Conservation (phyloP, 1,284 basidiomycete species). For the Xerocomus nothofagi region DNA sequence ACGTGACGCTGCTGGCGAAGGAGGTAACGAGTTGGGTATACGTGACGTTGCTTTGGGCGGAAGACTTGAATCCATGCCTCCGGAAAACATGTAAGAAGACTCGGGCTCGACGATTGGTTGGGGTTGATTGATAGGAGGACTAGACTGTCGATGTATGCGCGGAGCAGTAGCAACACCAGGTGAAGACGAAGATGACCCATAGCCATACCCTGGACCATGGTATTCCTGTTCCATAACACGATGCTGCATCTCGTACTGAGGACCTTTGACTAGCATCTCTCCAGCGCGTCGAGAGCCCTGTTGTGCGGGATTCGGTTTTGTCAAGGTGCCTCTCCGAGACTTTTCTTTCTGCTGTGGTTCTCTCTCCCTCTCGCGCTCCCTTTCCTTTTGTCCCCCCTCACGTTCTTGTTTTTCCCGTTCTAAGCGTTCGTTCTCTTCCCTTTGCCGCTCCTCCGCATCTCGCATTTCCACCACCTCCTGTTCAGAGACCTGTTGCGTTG, state of each 20-base stretch:
- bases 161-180: constrained; percentile 26
- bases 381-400: constrained; percentile 45
- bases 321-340: constrained; percentile 56
- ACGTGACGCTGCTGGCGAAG: constrained; percentile 18
- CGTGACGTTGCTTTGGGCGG: constrained; percentile 17
- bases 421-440: constrained; percentile 45
- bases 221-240: constrained; percentile 90
- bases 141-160: constrained; percentile 36
- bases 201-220: constrained; percentile 37
- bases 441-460: constrained; percentile 46
- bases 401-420: constrained; percentile 47
- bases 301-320: constrained; percentile 46
- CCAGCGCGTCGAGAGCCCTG: constrained; percentile 60
- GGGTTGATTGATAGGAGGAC: constrained; percentile 27
- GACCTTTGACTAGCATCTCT: constrained; percentile 84
- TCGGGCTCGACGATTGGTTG: constrained; percentile 30
- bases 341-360: constrained; percentile 50
- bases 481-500: constrained; percentile 25
- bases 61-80: constrained; percentile 22
- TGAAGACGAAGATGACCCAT: constrained; percentile 28
- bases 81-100: constrained; percentile 22
- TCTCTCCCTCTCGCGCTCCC: constrained; percentile 41
- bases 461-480: constrained; percentile 40
- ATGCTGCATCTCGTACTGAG: constrained; percentile 92
- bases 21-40: constrained; percentile 12